A percentile compares a stretch with the other conserved stretches of the same genome.
Evolutionary conservation across 106 monocot species (phyloP).

Genomic region (Acanthochlamys bracteata): DNA sequence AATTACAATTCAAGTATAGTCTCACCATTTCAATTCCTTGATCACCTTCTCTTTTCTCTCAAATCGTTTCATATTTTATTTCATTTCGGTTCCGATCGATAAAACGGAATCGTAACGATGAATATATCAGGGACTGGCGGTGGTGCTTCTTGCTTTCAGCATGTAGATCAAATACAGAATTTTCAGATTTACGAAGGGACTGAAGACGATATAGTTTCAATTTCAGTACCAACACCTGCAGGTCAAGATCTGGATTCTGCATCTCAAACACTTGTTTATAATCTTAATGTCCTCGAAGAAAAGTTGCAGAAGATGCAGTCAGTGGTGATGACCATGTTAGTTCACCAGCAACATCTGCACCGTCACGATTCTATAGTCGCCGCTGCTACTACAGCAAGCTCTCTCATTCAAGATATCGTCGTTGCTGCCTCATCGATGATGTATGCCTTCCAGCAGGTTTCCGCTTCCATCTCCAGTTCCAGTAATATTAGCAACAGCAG

Average conservation of each 20-base stretch:
- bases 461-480: not conserved
- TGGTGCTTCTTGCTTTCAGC: too few relatives aligned
- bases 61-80: too few relatives aligned
- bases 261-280: constrained; percentile 9
- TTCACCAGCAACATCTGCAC: not conserved
- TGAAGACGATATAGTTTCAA: constrained; percentile 2
- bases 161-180: not conserved
- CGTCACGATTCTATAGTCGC: not conserved
- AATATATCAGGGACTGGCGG: not conserved
- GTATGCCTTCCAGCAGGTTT: constrained; percentile 39
- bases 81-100: too few relatives aligned
- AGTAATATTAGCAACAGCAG: not conserved
- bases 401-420: constrained; percentile 41
- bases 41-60: too few relatives aligned
- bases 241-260: not conserved
- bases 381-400: constrained; percentile 17
- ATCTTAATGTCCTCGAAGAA: constrained; percentile 4
- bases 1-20: too few relatives aligned
- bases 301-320: constrained; percentile 2
- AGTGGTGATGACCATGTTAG: not conserved
- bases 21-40: too few relatives aligned
- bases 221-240: too few relatives aligned
- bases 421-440: constrained; percentile 48
- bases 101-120: not conserved
- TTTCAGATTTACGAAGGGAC: constrained; percentile 1